phyloP scores from a whole-genome alignment of 176 grass and related monocot species.

The Carex littledalei region DNA sequence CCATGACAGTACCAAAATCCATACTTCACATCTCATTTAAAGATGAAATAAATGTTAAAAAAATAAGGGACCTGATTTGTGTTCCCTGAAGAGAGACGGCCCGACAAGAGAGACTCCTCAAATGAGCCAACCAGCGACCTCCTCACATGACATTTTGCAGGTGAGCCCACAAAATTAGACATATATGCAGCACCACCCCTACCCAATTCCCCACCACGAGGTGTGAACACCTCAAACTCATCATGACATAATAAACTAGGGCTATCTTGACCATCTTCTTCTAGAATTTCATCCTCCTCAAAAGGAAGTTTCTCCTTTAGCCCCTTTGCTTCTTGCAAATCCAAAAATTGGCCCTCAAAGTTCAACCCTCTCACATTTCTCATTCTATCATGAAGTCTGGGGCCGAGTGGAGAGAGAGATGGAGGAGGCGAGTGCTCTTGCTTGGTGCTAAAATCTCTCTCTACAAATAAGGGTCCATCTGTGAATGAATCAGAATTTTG shows the following conservation, averaged over 20 bases:
- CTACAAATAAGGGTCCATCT: constrained; percentile 66
- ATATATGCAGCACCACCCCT: background rate
- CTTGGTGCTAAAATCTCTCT: constrained; percentile 40
- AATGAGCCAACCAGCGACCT: constrained; percentile 90
- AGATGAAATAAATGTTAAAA: background rate
- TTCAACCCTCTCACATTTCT: constrained; percentile 34
- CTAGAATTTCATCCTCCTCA: constrained; percentile 31
- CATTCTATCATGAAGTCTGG: constrained; percentile 57
- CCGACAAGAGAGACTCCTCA: constrained; percentile 96
- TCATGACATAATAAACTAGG: constrained; percentile 35
- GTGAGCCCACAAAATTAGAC: constrained; percentile 11
- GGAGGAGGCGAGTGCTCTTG: constrained; percentile 59
- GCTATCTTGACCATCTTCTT: constrained; percentile 31
- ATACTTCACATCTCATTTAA: background rate
- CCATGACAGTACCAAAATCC: background rate
- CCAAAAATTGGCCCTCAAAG: constrained; percentile 42
- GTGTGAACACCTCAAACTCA: constrained; percentile 41
- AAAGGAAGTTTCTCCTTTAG: constrained; percentile 29
- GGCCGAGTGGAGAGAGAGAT: constrained; percentile 73
- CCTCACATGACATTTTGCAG: constrained; percentile 40
- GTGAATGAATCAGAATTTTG: constrained; percentile 37
- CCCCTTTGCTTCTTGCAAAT: constrained; percentile 29
- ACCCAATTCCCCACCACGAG: constrained; percentile 14
- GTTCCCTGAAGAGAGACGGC: constrained; percentile 77
- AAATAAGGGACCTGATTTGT: constrained; percentile 49